Base-by-base conservation (phyloP, 2,329 filamentous ascomycete genomes). In the Didymella arachidicola region DNA sequence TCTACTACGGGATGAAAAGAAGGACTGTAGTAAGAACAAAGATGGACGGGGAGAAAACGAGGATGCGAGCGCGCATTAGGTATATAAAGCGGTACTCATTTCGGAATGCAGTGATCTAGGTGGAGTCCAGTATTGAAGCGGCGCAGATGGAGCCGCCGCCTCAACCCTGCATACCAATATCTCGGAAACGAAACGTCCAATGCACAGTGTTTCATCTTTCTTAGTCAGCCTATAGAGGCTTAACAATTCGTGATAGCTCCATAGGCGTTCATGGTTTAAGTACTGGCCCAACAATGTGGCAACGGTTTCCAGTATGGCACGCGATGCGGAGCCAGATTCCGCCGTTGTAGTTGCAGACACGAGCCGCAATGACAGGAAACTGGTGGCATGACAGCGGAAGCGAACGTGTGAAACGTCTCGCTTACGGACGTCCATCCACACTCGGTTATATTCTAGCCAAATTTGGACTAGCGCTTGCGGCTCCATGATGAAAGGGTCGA, bases 261-360 rank as follows among this genome's bases (percentile, higher is more conserved):
- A 64, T 50, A 54, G 34, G 53, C 43, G 12, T 11, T 48, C 38
- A n/a, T 41, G n/a, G 29, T 56, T 58, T 62, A 60, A 63, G 59
- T 65, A 61, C 66, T 64, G 60, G 63, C 50, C 56, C 57, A 58
- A 53, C 65, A 64, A 66, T 61, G 45, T 60, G 59, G 61, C 62
- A 39, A 34, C 44, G 18, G 18, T 12, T 49, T 53, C 39, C 57
- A 52, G 32, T 36, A 49, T 57, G 19, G 53, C 43, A 55, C 55
- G 44, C 52, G 49, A 41, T 43, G 39, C 54, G 32, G 34, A 57
- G 16, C 25, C 36, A 47, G 18, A 34, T 53, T 19, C 19, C 46
- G 45, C 46, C 57, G 44, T 41, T 49, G 48, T 57, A 48, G 48
- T 47, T 57, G 47, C 56, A 47, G 34, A 49, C 52, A 59, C 47